Conservation (phyloP, 306 rosid genomes). For the Pyrus betulifolia region DNA sequence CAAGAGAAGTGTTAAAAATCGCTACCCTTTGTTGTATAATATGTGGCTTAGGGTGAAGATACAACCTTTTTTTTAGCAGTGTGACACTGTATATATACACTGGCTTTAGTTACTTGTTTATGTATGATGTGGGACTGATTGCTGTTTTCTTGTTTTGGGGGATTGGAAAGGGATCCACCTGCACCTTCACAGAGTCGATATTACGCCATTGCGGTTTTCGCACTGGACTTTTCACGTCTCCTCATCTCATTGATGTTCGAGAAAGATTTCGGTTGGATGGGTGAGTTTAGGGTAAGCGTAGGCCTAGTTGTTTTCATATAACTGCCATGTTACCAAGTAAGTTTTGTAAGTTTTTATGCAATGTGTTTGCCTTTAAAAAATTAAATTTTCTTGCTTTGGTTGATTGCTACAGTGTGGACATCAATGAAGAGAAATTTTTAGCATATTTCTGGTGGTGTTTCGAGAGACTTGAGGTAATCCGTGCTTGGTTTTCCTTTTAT, state of each 20-base stretch:
- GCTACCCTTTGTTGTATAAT: neutral
- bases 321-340: neutral
- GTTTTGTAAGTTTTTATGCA: neutral
- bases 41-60: neutral
- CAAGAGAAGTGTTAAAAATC: neutral
- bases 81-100: neutral
- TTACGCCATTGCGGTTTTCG: constrained; percentile 78
- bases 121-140: constrained; percentile 10
- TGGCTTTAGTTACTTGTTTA: neutral
- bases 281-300: constrained; percentile 38
- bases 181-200: constrained; percentile 86
- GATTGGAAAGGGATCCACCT: constrained; percentile 76
- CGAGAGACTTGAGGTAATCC: constrained; percentile 57
- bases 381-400: constrained; percentile 11
- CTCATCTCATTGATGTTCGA: constrained; percentile 90
- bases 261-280: constrained; percentile 92
- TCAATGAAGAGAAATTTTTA: constrained; percentile 63
- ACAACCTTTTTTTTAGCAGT: neutral
- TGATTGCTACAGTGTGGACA: constrained; percentile 52
- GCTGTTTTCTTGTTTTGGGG: constrained; percentile 11
- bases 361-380: neutral
- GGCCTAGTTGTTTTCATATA: neutral
- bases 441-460: constrained; percentile 96
- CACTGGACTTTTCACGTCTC: constrained; percentile 94
- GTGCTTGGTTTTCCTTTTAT: neutral